Evolutionary conservation across 495 filamentous ascomycete species (phyloP).

Genomic region (Chaetomium fimeti): DNA sequence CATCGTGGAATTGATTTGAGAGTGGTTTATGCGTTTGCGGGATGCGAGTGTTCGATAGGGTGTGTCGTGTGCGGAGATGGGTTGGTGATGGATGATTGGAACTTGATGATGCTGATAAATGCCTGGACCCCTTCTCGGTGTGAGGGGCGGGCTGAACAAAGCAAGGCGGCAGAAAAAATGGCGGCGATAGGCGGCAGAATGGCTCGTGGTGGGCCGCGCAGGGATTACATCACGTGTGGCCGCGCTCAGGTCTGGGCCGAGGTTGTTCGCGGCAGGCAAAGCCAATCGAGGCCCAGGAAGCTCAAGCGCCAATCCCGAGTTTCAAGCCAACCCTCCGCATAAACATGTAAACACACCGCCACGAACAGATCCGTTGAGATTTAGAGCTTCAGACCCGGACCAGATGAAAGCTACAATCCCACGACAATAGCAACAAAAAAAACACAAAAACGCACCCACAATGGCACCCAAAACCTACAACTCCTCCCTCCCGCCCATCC

Average conservation of each 20-base stretch:
- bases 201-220: constrained; percentile 8
- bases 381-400: not conserved
- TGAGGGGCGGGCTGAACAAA: constrained; percentile 8
- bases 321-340: not conserved
- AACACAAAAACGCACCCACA: not conserved
- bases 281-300: not conserved
- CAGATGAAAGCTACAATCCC: not conserved
- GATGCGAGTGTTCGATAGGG: not conserved
- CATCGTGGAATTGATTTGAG: constrained; percentile 38
- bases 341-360: not conserved
- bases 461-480: constrained; percentile 16
- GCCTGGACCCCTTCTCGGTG: not conserved
- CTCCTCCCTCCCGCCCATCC: constrained; percentile 15
- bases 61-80: constrained; percentile 1
- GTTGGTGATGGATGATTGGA: not conserved
- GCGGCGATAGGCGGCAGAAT: constrained; percentile 37
- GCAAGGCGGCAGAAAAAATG: constrained; percentile 34
- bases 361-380: not conserved
- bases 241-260: not conserved
- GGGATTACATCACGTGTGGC: constrained; percentile 3
- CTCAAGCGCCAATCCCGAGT: not conserved
- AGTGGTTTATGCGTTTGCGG: not conserved
- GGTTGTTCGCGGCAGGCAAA: constrained; percentile 18
- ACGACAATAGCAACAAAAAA: not conserved
- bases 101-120: constrained; percentile 2